Base-by-base conservation (phyloP, 2,329 filamentous ascomycete species). In the Penicillium sumatraense region DNA sequence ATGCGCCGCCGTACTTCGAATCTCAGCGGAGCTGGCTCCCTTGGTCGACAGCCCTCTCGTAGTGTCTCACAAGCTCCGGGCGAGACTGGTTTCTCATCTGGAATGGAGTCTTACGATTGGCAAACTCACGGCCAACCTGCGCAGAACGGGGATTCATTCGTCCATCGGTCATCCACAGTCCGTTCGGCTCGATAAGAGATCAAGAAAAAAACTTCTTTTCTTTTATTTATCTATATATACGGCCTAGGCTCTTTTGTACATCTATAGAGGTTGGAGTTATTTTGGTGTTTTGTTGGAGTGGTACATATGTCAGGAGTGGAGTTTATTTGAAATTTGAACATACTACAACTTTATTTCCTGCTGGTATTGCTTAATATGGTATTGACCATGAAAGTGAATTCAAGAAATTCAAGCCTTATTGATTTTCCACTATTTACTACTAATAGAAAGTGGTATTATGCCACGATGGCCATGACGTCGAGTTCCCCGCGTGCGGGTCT, bases 1-100 rank as follows among this genome's bases (percentile, higher is more conserved):
- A 66, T 77, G 59, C 74, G 71, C 46, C 71, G 75, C 9, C 71
- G 74, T 13, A 50, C 65, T 13, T 77, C 75, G 3, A 73, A 66
- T 26, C 53, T 73, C 16, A 76, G 72, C 51, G 63, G 66, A 11
- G 66, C 57, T 29, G 61, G 60, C 9, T 67, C 68, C 2, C 38
- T 69, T 3, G 62, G 58, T 33, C 65, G 54, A n/a, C 56, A 63
- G 6, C 60, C 56, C 10, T 69, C 63, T 8, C 59, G 62, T n/a
- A 55, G 52, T 1, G 29, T 58, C n/a, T 65, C 69, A 9, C 64
- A 65, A 23, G 50, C 62, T 3, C 60, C 51, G 8, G 52, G 58
- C 1, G 69, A 72, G 5, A 23, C 21, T 11, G 67, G 56, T 14
- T 13, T 51, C 3, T 57, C 68, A 23, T 62, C 70, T 3, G 68